A percentile compares a stretch with the other conserved stretches of the same genome.
Evolutionary conservation across 805 yeast species (phyloP).

Genomic region (Myxozyma neotropica): DNA sequence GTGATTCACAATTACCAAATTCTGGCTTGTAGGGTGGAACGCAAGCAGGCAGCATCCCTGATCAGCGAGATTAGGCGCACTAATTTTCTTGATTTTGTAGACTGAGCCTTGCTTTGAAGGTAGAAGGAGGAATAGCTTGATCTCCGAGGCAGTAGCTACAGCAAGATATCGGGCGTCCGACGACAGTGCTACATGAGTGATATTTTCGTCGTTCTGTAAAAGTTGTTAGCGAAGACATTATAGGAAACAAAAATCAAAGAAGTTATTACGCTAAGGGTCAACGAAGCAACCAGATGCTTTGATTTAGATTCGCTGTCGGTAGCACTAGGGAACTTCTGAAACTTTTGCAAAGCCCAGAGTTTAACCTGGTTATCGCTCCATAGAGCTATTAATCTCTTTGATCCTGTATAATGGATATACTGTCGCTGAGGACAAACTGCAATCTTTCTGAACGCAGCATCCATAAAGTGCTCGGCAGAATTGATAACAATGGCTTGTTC

Average conservation of each 20-base stretch:
- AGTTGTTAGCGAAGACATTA: conserved; percentile 42
- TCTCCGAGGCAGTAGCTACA: conserved; percentile 68
- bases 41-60: conserved; percentile 59
- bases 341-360: conserved; percentile 60
- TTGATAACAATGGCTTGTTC: conserved; percentile 66
- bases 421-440: conserved; percentile 62
- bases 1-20: conserved; percentile 56
- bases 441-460: conserved; percentile 71
- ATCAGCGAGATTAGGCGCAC: conserved; percentile 45
- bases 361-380: conserved; percentile 85
- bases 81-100: conserved; percentile 56
- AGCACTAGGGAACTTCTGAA: conserved; percentile 6
- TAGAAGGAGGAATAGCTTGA: conserved; percentile 68
- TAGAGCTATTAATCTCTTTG: conserved; percentile 59
- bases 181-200: conserved; percentile 67
- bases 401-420: conserved; percentile 53
- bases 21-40: conserved; percentile 47
- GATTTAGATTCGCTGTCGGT: conserved; percentile 40
- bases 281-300: conserved; percentile 64
- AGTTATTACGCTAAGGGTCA: conserved; percentile 19
- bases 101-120: conserved; percentile 45
- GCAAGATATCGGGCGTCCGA: conserved; percentile 66
- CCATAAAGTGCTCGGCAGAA: conserved; percentile 62
- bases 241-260: not conserved
- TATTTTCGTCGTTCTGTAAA: conserved; percentile 76